Percentiles rank a stretch among this genome's conserved stretches.
phyloP scores from a whole-genome alignment of 371 early-diverging fungal species.

The Lichtheimia ramosa region DNA sequence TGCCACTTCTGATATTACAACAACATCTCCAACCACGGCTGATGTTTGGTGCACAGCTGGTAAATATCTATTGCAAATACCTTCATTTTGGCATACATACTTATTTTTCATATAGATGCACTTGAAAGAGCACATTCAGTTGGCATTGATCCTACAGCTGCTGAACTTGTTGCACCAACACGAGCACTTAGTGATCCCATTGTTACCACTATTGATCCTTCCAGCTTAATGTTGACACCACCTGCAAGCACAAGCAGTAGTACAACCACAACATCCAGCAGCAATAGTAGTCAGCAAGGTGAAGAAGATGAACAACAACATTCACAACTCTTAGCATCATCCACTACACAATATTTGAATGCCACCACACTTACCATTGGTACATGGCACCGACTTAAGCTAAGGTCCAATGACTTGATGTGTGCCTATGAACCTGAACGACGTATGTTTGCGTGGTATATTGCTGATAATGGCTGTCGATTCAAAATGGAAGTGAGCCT shows the following conservation, averaged over 20 bases:
- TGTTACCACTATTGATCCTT: constrained; percentile 23
- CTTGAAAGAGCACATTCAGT: constrained; percentile 17
- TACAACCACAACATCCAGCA: not conserved
- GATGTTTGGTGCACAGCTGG: constrained; percentile 17
- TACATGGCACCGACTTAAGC: constrained; percentile 74
- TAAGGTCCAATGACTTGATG: constrained; percentile 57
- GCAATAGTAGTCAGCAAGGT: not conserved
- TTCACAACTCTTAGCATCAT: not conserved
- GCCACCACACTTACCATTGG: constrained; percentile 72
- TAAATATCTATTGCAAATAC: not conserved
- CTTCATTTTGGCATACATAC: not conserved
- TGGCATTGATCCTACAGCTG: not conserved
- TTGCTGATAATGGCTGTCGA: constrained; percentile 62
- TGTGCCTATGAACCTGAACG: constrained; percentile 59
- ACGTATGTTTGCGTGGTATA: constrained; percentile 66
- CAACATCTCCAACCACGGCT: not conserved
- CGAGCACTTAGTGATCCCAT: constrained; percentile 15
- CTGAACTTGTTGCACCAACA: not conserved
- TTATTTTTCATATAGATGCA: constrained; percentile 3
- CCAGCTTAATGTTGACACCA: constrained; percentile 15
- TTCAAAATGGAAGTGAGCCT: constrained; percentile 76
- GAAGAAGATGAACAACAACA: not conserved
- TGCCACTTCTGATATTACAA: constrained; percentile 15
- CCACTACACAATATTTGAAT: constrained; percentile 23
- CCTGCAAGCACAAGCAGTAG: constrained; percentile 4